Conservation (phyloP, 2,329 filamentous ascomycete species). For the Monilinia vaccinii-corymbosi region DNA sequence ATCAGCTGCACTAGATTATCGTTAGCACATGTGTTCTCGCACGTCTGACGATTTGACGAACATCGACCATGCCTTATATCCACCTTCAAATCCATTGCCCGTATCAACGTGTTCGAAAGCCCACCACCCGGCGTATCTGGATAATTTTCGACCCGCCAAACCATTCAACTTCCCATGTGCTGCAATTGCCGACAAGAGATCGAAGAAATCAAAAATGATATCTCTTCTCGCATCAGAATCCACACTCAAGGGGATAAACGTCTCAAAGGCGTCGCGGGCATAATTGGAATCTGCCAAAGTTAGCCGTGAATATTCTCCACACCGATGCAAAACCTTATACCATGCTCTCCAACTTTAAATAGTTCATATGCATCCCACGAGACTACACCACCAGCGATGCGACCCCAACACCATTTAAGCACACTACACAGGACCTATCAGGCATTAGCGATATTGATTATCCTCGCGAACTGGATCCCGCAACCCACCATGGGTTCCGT, state of each 20-base stretch:
- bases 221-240: slow-evolving; percentile 76
- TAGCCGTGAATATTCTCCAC: background rate
- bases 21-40: slow-evolving; percentile 9
- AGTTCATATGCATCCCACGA: slow-evolving; percentile 96
- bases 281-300: slow-evolving; percentile 67
- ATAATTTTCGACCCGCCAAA: slow-evolving; percentile 85
- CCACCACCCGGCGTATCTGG: slow-evolving; percentile 96
- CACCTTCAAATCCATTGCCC: slow-evolving; percentile 86
- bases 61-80: slow-evolving; percentile 82
- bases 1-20: slow-evolving; percentile 64
- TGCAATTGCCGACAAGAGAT: slow-evolving; percentile 80
- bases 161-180: slow-evolving; percentile 92
- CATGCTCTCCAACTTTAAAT: slow-evolving; percentile 88
- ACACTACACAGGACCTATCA: slow-evolving; percentile 83
- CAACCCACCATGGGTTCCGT: slow-evolving; percentile 79
- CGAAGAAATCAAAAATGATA: slow-evolving; percentile 96
- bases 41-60: slow-evolving; percentile 34
- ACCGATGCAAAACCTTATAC: slow-evolving; percentile 39
- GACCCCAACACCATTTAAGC: slow-evolving; percentile 97
- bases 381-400: slow-evolving; percentile 81
- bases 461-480: background rate
- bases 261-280: slow-evolving; percentile 88
- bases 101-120: slow-evolving; percentile 86
- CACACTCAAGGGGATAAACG: slow-evolving; percentile 89
- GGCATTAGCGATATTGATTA: slow-evolving; percentile 22